phyloP scores from a whole-genome alignment of 805 yeast species.

The Suhomyces pyralidae region DNA sequence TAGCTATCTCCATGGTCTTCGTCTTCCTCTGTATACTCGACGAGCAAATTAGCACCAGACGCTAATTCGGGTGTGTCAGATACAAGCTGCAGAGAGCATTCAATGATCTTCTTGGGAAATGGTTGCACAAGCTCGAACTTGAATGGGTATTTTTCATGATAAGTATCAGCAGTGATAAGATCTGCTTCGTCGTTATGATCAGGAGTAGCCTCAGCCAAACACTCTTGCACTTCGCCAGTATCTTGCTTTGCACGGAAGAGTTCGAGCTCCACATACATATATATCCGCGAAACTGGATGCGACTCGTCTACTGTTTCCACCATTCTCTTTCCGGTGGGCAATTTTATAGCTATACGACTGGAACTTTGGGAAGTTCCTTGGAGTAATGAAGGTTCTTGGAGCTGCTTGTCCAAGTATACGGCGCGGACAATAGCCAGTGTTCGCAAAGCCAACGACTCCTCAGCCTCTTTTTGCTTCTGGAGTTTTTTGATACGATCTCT shows the following conservation, averaged over 20 bases:
- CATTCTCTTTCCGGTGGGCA: constrained; percentile 51
- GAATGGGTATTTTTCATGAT: constrained; percentile 24
- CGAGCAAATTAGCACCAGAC: constrained; percentile 37
- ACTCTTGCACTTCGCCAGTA: constrained; percentile 4
- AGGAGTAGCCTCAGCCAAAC: constrained; percentile 4
- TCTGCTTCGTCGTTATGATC: neutral
- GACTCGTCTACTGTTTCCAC: constrained; percentile 42
- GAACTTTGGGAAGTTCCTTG: neutral
- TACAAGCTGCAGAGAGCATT: constrained; percentile 1
- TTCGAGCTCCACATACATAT: constrained; percentile 47
- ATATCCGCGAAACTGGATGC: constrained; percentile 45
- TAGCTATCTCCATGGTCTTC: constrained; percentile 14
- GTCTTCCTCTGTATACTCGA: constrained; percentile 30
- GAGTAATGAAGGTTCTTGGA: neutral
- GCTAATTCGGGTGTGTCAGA: constrained; percentile 20
- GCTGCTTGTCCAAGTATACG: neutral
- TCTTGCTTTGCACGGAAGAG: constrained; percentile 13
- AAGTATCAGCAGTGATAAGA: constrained; percentile 15
- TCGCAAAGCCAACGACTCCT: neutral
- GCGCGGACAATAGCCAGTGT: neutral
- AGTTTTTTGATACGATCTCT: constrained; percentile 55
- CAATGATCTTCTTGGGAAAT: constrained; percentile 34
- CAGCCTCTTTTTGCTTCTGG: constrained; percentile 30
- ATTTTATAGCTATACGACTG: constrained; percentile 45
- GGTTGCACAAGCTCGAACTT: constrained; percentile 41